Conservation (phyloP, 75 land plant species). For the Pseudotsuga menziesii region DNA sequence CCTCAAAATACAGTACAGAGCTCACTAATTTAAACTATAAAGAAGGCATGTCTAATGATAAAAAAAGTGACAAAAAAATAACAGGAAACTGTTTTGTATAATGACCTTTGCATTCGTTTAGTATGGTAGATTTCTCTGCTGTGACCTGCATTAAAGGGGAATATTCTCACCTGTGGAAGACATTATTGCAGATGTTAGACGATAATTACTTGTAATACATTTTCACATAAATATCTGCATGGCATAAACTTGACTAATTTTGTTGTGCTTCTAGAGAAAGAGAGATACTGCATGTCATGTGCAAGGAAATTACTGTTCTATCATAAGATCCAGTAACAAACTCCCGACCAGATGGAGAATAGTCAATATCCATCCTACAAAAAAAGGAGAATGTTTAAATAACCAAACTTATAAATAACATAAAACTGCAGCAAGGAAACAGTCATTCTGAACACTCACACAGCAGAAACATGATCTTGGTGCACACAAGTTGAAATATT, state of each 20-base stretch:
- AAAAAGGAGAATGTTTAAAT: neutral
- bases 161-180: constrained; percentile 74
- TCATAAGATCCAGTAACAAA: constrained; percentile 99
- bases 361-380: constrained; percentile 94
- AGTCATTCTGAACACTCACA: constrained; percentile 46
- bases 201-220: neutral
- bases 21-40: too few species aligned
- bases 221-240: neutral
- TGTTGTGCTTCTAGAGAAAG: neutral
- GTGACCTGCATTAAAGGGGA: constrained; percentile 88
- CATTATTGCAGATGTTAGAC: neutral
- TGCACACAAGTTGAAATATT: constrained; percentile 79
- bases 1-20: too few species aligned
- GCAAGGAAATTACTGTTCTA: constrained; percentile 69
- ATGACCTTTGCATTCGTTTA: constrained; percentile 93
- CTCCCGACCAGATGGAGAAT: constrained; percentile 93
- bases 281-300: neutral
- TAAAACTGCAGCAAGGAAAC: neutral
- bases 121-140: constrained; percentile 96
- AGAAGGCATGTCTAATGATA: neutral
- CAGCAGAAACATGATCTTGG: constrained; percentile 93
- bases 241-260: neutral
- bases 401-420: constrained; percentile 5
- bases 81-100: neutral
- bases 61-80: neutral